Evolutionary conservation across 108 stramenopile species (phyloP), one percentile per base, ranked within the genome.

Genomic region (Ochromonas danica): DNA sequence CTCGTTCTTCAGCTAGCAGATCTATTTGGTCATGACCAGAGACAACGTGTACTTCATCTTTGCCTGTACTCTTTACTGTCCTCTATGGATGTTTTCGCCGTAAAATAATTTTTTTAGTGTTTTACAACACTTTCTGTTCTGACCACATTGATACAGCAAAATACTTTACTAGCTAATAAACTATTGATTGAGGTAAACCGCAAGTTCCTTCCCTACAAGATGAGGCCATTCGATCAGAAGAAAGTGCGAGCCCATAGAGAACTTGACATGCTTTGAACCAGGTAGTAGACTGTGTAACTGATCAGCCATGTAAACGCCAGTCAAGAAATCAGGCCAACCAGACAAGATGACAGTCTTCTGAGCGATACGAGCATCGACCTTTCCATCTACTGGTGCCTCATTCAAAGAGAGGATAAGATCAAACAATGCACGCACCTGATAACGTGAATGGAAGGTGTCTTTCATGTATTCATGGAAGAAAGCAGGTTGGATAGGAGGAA

Each of bases 401-500:
- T 67, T 25, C 6, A 67, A 36, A 31, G 63, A 67, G 3, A 67
- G 35, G 3, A 67, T 67, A 14, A 67, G 31, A 67, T 67, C 63
- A 28, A 67, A 67, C 25, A 67, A 67, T 10, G 30, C 31, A 31
- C 63, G 17, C 31, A 25, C 25, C 6, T 67, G 63, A 36, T 6
- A 67, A 28, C 63, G 27, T 31, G 30, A 14, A 28, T 33, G 3
- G 25, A 67, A 67, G 25, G 31, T 25, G 31, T 67, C 63, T 67
- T 67, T 67, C 63, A 67, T 67, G 31, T 67, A 67, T 10, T 67
- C 63, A 36, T 67, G 63, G 35, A 67, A 67, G 31, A 14, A 67
- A 6, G 31, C 27, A 67, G 63, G 63, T 67, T 67, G 63, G 3
- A 14, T 25, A 3, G 63, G 63, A 14, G 63, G 63, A 36, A 31